Conservation (phyloP, 176 grass and related monocot species). For the Areca catechu region DNA sequence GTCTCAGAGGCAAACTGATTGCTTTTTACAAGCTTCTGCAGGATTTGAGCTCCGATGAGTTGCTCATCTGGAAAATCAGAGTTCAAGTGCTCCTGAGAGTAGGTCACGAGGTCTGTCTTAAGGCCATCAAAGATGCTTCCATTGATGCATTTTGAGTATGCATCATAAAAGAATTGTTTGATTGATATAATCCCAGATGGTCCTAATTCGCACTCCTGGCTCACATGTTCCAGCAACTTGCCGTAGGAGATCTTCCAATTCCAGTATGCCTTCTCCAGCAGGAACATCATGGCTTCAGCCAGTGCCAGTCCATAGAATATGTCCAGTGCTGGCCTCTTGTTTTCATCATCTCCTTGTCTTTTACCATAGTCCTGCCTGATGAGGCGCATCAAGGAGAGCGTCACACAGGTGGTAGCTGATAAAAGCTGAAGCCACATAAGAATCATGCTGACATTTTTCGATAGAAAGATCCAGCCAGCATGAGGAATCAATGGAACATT, state of each 20-base stretch:
- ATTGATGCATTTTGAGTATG: constrained; percentile 11
- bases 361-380: constrained; percentile 20
- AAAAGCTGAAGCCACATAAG: constrained; percentile 45
- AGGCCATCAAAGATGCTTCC: constrained; percentile 24
- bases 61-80: constrained; percentile 4
- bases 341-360: not conserved
- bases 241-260: constrained; percentile 11
- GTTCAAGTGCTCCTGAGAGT: constrained; percentile 8
- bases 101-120: constrained; percentile 25
- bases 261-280: constrained; percentile 24
- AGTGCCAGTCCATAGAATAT: constrained; percentile 24
- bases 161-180: constrained; percentile 27
- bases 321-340: constrained; percentile 1
- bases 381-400: constrained; percentile 38
- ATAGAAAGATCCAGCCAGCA: constrained; percentile 10
- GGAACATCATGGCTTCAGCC: constrained; percentile 21
- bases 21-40: not conserved
- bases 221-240: constrained; percentile 13
- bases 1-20: not conserved
- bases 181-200: not conserved
- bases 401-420: constrained; percentile 35
- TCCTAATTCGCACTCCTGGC: constrained; percentile 11
- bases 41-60: not conserved
- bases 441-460: not conserved
- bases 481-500: constrained; percentile 8